These are phyloP conservation scores for Lumnitzera littorea DNA, from an alignment of 345 rosid species.

Conservation along the genomic window DNA sequence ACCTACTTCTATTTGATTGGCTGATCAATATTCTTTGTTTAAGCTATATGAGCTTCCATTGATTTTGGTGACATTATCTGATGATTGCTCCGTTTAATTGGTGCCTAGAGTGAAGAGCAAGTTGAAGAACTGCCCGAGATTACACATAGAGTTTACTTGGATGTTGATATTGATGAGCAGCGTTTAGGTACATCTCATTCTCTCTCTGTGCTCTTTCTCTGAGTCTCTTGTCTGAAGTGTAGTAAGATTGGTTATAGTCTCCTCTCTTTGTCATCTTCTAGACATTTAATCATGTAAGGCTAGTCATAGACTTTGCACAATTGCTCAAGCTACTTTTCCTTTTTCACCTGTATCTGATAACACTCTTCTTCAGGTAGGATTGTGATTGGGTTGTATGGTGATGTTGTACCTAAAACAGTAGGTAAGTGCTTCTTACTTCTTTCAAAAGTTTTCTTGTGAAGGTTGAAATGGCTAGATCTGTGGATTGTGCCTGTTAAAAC, in stretches of 20 bases:
- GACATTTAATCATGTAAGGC: too few relatives aligned
- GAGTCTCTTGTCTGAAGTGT: not conserved
- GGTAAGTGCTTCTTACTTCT: conserved; percentile 43
- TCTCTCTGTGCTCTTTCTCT: not conserved
- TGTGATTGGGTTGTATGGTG: conserved; percentile 85
- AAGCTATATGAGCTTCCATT: too few relatives aligned
- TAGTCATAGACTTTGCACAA: too few relatives aligned
- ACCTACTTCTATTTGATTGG: too few relatives aligned
- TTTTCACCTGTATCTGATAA: conserved; percentile 2
- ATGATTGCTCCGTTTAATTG: conserved; percentile 9
- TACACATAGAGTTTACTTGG: conserved; percentile 89
- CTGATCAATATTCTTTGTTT: too few relatives aligned
- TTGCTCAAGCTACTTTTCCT: too few relatives aligned
- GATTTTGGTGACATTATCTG: not conserved
- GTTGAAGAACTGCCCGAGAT: conserved; percentile 52
- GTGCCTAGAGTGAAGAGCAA: conserved; percentile 49
- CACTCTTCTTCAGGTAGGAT: conserved; percentile 76
- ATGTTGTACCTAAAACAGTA: conserved; percentile 83
- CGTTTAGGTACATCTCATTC: conserved; percentile 49
- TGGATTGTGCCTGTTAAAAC: too few relatives aligned
- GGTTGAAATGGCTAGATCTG: too few relatives aligned
- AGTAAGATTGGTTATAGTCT: not conserved
- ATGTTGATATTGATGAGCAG: conserved; percentile 86
- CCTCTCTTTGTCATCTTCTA: not conserved
- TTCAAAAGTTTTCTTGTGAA: not conserved